Base-by-base conservation (phyloP, 1,139 yeast species). In the Geotrichum citri-aurantii region DNA sequence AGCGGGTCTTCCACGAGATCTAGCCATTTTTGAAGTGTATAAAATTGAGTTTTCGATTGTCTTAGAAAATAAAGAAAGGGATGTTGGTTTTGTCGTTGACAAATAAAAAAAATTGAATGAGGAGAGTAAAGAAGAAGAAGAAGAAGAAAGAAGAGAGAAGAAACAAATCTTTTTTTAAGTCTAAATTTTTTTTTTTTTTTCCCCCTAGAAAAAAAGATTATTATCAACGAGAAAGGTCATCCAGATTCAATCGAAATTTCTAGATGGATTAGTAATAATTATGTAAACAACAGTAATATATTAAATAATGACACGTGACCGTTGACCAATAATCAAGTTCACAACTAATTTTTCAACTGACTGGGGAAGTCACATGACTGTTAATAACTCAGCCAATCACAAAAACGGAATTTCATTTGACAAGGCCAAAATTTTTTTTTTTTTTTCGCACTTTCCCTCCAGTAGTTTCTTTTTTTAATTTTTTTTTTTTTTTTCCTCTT, bases 1-100 rank as follows among this genome's bases (percentile, higher is more conserved):
- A 56, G 77, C 73, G 63, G 82, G 77, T 72, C 81, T 64, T 64
- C 74, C 70, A 63, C 74, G 71, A 54, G 82, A 77, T 75, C 86
- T 79, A 60, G 85, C 80, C 86, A 82, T 82, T 65, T 60, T 72
- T 54, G 17, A 26, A 17, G 26, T 23, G 21, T 21, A 4, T 24
- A 46, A 46, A 3, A 48, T 11, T 11, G 33, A n/a, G 31, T 48
- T 26, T 48, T 21, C 31, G 50, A 14, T 48, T 8, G 31, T 26
- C 24, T 19, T n/a, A 19, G 51, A n/a, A 44, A 29, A 14, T 27
- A 12, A 52, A 23, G 23, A 50, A 33, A 23, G 21, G 24, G 17
- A 17, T 44, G 44, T 21, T 23, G 19, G n/a, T 8, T 27, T 26
- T 26, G 29, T 10, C 40, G 10, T 33, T 14, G 29, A 53, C 17